A percentile compares a stretch with the other conserved stretches of the same genome.
Conservation (phyloP, 2,329 filamentous ascomycete genomes). For the Arthrobotrys iridis region DNA sequence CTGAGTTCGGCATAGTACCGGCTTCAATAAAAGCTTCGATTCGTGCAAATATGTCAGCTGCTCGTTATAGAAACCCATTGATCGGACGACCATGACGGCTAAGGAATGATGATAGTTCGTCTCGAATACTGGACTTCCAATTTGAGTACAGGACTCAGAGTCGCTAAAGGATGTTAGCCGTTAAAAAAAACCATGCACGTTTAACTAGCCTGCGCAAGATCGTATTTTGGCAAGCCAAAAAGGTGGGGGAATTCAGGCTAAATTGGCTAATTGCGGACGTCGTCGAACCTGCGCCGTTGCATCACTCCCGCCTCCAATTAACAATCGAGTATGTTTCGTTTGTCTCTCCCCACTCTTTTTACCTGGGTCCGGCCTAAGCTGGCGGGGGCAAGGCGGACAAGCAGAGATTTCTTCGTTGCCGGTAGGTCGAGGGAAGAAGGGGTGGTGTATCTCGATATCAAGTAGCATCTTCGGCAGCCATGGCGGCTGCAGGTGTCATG, state of each 20-base stretch:
- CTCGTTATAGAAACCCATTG: slow-evolving; percentile 12
- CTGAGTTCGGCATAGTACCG: slow-evolving; percentile 28
- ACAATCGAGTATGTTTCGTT: slow-evolving; percentile 35
- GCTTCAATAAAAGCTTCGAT: slow-evolving; percentile 19
- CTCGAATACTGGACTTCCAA: slow-evolving; percentile 15
- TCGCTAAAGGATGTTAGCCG: slow-evolving; percentile 49
- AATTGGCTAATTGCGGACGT: slow-evolving; percentile 52
- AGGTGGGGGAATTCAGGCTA: slow-evolving; percentile 54
- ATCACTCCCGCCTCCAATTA: slow-evolving; percentile 52
- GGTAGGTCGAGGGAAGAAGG: not conserved
- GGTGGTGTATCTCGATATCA: slow-evolving; percentile 6
- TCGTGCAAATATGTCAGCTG: slow-evolving; percentile 5
- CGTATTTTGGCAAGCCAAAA: slow-evolving; percentile 49
- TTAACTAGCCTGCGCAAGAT: slow-evolving; percentile 12
- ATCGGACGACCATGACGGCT: slow-evolving; percentile 43
- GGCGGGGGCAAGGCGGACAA: slow-evolving; percentile 10
- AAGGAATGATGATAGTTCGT: slow-evolving; percentile 12
- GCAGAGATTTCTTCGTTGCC: not conserved
- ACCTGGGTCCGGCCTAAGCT: not conserved
- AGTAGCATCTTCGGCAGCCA: slow-evolving; percentile 26
- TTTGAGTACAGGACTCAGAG: slow-evolving; percentile 28
- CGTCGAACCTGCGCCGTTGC: slow-evolving; percentile 42
- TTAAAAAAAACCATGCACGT: slow-evolving; percentile 26
- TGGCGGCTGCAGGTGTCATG: slow-evolving; percentile 31
- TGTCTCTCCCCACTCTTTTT: slow-evolving; percentile 26